phyloP scores from a whole-genome alignment of 2,329 filamentous ascomycete species.

The Pyrenochaeta sp. region DNA sequence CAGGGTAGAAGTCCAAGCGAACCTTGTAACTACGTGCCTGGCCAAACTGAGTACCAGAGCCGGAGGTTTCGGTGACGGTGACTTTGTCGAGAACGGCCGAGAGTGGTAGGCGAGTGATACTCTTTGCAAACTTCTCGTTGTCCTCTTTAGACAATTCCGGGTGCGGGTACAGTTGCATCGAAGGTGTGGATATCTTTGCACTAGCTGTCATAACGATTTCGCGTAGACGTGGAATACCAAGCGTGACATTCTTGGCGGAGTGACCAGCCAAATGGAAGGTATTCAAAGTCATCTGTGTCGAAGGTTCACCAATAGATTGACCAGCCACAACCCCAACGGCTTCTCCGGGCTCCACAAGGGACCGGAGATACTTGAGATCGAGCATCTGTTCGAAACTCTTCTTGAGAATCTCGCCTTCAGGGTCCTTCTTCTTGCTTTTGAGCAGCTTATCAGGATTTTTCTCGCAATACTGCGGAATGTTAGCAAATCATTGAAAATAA shows the following conservation, averaged over 20 bases:
- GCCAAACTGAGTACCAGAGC: constrained; percentile 71
- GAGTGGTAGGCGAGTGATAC: constrained; percentile 84
- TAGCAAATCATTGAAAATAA: constrained; percentile 12
- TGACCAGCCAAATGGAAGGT: constrained; percentile 99
- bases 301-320: constrained; percentile 95
- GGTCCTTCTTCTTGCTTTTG: constrained; percentile 66
- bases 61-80: constrained; percentile 80
- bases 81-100: constrained; percentile 85
- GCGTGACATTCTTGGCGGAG: constrained; percentile 96
- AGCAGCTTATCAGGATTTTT: constrained; percentile 71
- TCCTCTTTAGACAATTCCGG: constrained; percentile 74
- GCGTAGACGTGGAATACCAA: constrained; percentile 95
- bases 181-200: constrained; percentile 85
- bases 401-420: constrained; percentile 56
- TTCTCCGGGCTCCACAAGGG: constrained; percentile 92
- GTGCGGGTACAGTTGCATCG: constrained; percentile 84
- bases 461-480: constrained; percentile 71
- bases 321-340: constrained; percentile 96
- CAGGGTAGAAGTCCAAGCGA: constrained; percentile 82
- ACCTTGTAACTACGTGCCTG: constrained; percentile 88
- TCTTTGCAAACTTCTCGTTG: constrained; percentile 85
- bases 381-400: constrained; percentile 85
- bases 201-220: constrained; percentile 99
- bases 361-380: constrained; percentile 91
- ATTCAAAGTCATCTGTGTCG: constrained; percentile 98